Percentiles rank a stretch among this genome's conserved stretches.
These are phyloP conservation scores for Daldinia concentrica DNA, from an alignment of 495 filamentous ascomycete genomes.

Conservation along the genomic window DNA sequence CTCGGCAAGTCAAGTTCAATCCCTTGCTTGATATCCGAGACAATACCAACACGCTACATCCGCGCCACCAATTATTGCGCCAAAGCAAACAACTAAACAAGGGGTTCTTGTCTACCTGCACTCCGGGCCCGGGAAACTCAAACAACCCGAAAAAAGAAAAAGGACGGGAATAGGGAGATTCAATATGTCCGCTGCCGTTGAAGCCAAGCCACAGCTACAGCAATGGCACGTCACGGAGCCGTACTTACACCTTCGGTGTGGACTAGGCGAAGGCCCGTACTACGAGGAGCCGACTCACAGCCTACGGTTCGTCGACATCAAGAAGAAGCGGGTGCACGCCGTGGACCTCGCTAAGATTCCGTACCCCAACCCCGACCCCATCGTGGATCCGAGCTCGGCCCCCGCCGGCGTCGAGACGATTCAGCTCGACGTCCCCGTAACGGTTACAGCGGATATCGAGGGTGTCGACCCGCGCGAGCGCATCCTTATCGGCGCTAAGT, in stretches of 20 bases:
- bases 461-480: constrained; percentile 67
- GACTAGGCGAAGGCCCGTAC: constrained; percentile 84
- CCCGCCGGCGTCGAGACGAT: constrained; percentile 66
- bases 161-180: neutral
- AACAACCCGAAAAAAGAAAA: neutral
- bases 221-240: constrained; percentile 67
- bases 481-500: constrained; percentile 82
- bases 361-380: constrained; percentile 70
- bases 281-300: constrained; percentile 73
- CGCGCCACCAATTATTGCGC: neutral
- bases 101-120: constrained; percentile 1
- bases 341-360: constrained; percentile 66
- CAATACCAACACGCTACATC: constrained; percentile 17
- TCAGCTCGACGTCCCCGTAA: constrained; percentile 73
- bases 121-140: neutral
- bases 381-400: constrained; percentile 59
- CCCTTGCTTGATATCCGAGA: constrained; percentile 25
- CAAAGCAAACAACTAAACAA: constrained; percentile 5
- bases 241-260: constrained; percentile 76
- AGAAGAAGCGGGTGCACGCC: constrained; percentile 76
- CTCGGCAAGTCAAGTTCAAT: constrained; percentile 8
- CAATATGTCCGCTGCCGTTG: constrained; percentile 10
- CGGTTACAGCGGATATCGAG: constrained; percentile 86
- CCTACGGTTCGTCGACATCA: constrained; percentile 92
- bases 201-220: constrained; percentile 42